These are phyloP conservation scores for Spergularia azorica DNA, from an alignment of 179 eudicot genomes.

Conservation along the genomic window DNA sequence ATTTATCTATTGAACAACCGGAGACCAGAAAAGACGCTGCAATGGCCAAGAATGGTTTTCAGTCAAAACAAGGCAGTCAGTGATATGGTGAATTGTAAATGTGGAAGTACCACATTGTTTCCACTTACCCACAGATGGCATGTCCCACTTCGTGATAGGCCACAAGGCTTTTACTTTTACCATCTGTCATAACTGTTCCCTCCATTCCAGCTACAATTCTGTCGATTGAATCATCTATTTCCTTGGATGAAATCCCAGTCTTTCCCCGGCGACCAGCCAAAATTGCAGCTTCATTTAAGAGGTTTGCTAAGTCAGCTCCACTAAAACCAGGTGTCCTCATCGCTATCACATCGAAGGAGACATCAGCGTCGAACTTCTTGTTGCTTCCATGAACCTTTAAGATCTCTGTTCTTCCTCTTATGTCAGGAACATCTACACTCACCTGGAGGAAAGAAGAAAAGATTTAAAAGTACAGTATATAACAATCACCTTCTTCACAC, in stretches of 20 bases:
- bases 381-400: conserved; percentile 88
- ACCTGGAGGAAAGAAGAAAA: conserved; percentile 52
- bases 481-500: not conserved
- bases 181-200: conserved; percentile 97
- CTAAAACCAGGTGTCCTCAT: conserved; percentile 99
- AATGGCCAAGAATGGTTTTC: not conserved
- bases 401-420: conserved; percentile 93
- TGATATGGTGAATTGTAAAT: not conserved
- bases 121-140: conserved; percentile 92
- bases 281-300: conserved; percentile 93
- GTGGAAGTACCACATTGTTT: not conserved
- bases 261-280: conserved; percentile 96
- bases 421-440: conserved; percentile 90
- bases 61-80: not conserved
- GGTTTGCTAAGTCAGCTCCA: conserved; percentile 98
- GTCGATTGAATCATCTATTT: conserved; percentile 98
- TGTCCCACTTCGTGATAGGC: conserved; percentile 99
- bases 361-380: conserved; percentile 86
- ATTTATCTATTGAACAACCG: too few relatives aligned
- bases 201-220: conserved; percentile 99
- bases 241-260: conserved; percentile 92
- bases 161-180: conserved; percentile 97
- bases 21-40: not conserved
- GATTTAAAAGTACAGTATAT: not conserved
- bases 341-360: conserved; percentile 90